Evolutionary conservation across 78 protist genomes (phyloP).

Genomic region (Pelomyxa schiedti): DNA sequence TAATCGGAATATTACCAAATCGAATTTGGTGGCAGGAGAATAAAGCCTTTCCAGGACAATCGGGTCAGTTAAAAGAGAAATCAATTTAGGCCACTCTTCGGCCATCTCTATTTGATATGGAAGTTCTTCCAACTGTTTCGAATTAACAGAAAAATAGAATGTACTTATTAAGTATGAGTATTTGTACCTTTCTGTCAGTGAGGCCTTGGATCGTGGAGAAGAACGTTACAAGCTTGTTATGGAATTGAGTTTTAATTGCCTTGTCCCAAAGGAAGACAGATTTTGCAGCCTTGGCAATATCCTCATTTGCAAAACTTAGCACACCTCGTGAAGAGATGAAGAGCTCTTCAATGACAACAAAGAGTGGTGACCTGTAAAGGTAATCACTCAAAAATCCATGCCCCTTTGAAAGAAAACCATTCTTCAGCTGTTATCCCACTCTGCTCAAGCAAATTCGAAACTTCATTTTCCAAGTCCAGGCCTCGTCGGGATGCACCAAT

Average conservation of each 20-base stretch:
- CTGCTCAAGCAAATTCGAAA: not conserved
- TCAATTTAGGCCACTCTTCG: slow-evolving; percentile 22
- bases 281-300: slow-evolving; percentile 25
- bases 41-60: slow-evolving; percentile 28
- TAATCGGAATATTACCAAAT: slow-evolving; percentile 9
- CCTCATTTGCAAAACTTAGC: slow-evolving; percentile 27
- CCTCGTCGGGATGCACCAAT: slow-evolving; percentile 46
- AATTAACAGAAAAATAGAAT: too few species aligned
- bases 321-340: slow-evolving; percentile 32
- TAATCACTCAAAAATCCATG: too few species aligned
- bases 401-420: too few species aligned
- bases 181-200: slow-evolving; percentile 14
- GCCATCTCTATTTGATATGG: slow-evolving; percentile 20
- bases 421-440: slow-evolving; percentile 18
- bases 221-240: slow-evolving; percentile 10
- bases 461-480: slow-evolving; percentile 17
- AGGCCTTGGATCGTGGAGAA: slow-evolving; percentile 4
- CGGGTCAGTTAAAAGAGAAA: not conserved
- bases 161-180: too few species aligned
- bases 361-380: too few species aligned
- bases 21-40: slow-evolving; percentile 18
- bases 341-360: slow-evolving; percentile 2
- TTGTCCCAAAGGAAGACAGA: slow-evolving; percentile 13
- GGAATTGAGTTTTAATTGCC: slow-evolving; percentile 3
- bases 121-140: slow-evolving; percentile 42